These are phyloP conservation scores for Aspergillus hiratsukae DNA, from an alignment of 2,329 filamentous ascomycete species.

Conservation along the genomic window DNA sequence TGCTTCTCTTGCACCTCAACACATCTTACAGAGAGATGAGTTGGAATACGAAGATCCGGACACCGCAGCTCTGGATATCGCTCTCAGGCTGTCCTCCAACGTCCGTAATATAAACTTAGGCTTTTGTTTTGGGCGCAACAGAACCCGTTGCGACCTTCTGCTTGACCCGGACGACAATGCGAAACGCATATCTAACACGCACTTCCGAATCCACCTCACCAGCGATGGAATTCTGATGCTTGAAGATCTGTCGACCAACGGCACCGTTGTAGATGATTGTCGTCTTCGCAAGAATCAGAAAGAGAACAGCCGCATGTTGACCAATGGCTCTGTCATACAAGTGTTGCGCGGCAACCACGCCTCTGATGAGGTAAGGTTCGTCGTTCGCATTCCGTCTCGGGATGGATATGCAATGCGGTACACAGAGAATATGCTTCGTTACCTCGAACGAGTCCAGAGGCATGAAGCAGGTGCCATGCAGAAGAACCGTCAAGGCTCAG, in stretches of 20 bases:
- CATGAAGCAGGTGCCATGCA: conserved; percentile 19
- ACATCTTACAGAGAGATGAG: conserved; percentile 54
- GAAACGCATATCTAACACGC: conserved; percentile 83
- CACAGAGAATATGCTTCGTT: conserved; percentile 62
- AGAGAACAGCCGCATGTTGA: conserved; percentile 60
- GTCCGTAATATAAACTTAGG: conserved; percentile 66
- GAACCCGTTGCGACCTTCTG: conserved; percentile 64
- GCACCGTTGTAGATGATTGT: conserved; percentile 75
- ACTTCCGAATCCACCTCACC: conserved; percentile 92
- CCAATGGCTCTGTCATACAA: conserved; percentile 67
- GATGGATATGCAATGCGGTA: conserved; percentile 67
- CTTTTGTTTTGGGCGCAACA: conserved; percentile 82
- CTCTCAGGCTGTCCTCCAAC: conserved; percentile 70
- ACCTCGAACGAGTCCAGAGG: conserved; percentile 48
- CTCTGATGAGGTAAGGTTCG: conserved; percentile 66
- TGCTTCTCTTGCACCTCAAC: conserved; percentile 49
- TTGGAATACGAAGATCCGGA: conserved; percentile 39
- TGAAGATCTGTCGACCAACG: conserved; percentile 92
- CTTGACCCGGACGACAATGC: conserved; percentile 64
- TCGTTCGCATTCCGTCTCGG: conserved; percentile 76
- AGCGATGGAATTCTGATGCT: conserved; percentile 83
- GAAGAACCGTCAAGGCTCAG: conserved; percentile 20
- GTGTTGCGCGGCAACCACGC: conserved; percentile 53
- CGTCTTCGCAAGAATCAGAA: conserved; percentile 55
- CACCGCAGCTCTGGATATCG: conserved; percentile 56